Base-by-base conservation (phyloP, 495 filamentous ascomycete genomes). In the Hyaloscypha variabilis region DNA sequence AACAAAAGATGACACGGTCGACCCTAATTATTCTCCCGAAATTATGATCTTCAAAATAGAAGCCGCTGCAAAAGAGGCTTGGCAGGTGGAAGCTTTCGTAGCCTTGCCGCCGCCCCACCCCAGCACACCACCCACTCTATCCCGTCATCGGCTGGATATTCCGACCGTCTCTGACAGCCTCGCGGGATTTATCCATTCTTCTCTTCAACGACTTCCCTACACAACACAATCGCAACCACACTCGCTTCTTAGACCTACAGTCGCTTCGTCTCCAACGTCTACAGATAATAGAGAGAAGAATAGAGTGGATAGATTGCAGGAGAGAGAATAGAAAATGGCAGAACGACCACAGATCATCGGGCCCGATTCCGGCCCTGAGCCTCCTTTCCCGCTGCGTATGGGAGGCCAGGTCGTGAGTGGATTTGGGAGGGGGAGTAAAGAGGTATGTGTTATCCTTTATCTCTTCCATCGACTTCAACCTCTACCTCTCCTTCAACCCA, bases 351-450 rank as follows among this genome's bases (percentile, higher is more conserved):
- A 81, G 46, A 80, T 91, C 66, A 83, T 88, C 28, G 96, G 95
- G 58, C 81, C 87, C 11, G 83, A 88, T 25, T 69, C 74, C 19
- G 93, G 92, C 17, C 94, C 95, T 13, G 76, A 83, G 64, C 60
- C 85, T 17, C 94, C 95, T 0, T 98, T 88, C 77, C 95, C 95
- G 0, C 80, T 97, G 66, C 85, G 81, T 55, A 84, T 97, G 73
- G 87, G 87, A 49, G 95, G 95, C 8, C 83, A 86, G 55, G 92
- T 99, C 19, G 91, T 98, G 71, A 88, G 90, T 74, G 95, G 95
- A 46, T 98, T 97, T 77, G 95, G 95, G 21, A 88, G 95, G 51
- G 95, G 95, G 50, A 93, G 90, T 74, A 94, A 91, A 79, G 93
- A 96, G 74, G 88, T 90, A 74, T 56, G 60, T n/a, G n/a, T n/a